phyloP scores from a whole-genome alignment of 306 rosid genomes.

The Betula pendula region DNA sequence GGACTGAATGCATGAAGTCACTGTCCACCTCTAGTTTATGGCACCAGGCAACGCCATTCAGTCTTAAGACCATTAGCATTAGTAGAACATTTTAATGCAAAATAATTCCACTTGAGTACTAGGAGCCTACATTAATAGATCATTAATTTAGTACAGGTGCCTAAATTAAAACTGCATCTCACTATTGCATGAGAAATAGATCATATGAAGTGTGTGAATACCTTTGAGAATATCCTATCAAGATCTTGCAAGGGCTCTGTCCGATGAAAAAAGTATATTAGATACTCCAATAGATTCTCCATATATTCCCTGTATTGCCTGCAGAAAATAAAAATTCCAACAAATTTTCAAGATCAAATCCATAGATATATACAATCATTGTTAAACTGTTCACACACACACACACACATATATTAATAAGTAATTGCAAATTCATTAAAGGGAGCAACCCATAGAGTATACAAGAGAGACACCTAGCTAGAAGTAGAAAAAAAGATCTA shows the following conservation, averaged over 20 bases:
- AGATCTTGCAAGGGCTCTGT: conserved; percentile 96
- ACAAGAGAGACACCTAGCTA: too few species aligned
- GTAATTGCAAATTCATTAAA: too few species aligned
- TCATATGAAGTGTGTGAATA: conserved; percentile 20
- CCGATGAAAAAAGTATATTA: conserved; percentile 77
- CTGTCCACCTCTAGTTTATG: not conserved
- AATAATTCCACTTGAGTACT: not conserved
- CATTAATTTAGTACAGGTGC: not conserved
- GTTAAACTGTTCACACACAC: not conserved
- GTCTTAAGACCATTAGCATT: not conserved
- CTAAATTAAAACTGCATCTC: not conserved
- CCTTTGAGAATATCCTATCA: conserved; percentile 86
- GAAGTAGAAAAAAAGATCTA: too few species aligned
- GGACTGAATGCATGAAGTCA: not conserved
- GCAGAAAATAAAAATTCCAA: conserved; percentile 31
- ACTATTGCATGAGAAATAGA: not conserved
- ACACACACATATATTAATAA: not conserved
- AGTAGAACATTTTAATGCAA: not conserved
- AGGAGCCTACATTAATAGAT: not conserved
- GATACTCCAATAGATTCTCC: conserved; percentile 72
- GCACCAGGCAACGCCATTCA: not conserved
- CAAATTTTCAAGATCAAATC: not conserved
- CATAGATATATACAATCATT: not conserved
- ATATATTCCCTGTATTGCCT: conserved; percentile 83
- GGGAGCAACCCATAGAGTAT: too few species aligned